Evolutionary conservation across 345 rosid genomes (phyloP).

Genomic region (Dipteronia dyeriana): DNA sequence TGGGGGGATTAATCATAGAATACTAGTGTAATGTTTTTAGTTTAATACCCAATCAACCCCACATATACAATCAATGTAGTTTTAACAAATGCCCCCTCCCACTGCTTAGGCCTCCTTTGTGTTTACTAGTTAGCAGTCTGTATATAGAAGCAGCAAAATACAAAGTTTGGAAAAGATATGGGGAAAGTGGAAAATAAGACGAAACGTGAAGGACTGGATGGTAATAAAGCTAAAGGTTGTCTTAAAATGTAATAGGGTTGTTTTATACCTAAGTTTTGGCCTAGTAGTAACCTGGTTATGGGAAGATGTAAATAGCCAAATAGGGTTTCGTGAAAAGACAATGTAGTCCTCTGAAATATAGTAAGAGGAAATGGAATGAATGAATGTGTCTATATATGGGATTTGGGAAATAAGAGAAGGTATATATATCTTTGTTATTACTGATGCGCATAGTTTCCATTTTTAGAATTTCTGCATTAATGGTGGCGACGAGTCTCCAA

Average conservation of each 20-base stretch:
- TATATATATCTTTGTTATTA: neutral
- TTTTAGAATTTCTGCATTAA: neutral
- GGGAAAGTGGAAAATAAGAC: slow-evolving; percentile 27
- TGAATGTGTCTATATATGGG: slow-evolving; percentile 18
- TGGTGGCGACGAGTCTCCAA: slow-evolving; percentile 3
- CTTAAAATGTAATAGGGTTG: slow-evolving; percentile 9
- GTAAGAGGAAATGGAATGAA: neutral
- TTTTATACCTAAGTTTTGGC: slow-evolving; percentile 35
- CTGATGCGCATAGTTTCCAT: neutral
- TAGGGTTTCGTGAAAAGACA: slow-evolving; percentile 17
- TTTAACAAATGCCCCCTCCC: neutral
- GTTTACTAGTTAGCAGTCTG: neutral
- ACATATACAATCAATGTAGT: slow-evolving; percentile 20
- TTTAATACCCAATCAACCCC: neutral
- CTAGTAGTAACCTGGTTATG: slow-evolving; percentile 6
- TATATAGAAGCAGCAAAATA: slow-evolving; percentile 30
- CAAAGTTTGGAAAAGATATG: slow-evolving; percentile 13
- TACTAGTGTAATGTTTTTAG: slow-evolving; percentile 43
- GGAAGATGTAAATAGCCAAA: slow-evolving; percentile 39
- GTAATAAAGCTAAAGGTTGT: slow-evolving; percentile 5
- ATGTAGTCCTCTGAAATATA: slow-evolving; percentile 14
- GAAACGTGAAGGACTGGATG: slow-evolving; percentile 17
- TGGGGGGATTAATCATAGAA: slow-evolving; percentile 81
- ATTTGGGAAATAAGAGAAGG: slow-evolving; percentile 19
- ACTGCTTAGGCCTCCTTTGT: slow-evolving; percentile 2